Evolutionary conservation across 2,329 filamentous ascomycete species (phyloP).

Genomic region (Epichloe sibirici): DNA sequence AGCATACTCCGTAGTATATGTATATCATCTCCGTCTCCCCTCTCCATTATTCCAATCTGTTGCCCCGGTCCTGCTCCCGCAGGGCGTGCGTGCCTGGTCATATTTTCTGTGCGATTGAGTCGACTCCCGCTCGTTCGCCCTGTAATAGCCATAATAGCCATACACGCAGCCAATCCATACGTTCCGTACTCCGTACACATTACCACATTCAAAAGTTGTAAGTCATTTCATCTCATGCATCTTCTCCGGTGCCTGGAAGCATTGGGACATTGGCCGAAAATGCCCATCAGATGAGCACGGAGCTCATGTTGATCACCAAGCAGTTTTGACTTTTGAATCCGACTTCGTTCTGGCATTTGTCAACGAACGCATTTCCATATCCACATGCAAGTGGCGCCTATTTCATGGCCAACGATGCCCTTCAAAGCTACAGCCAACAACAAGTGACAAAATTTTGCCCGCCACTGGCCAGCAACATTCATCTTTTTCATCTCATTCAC

Average conservation of each 20-base stretch:
- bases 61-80: conserved; percentile 1
- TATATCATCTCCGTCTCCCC: conserved; percentile 7
- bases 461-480: neutral
- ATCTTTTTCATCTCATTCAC: neutral
- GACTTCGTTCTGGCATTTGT: too few relatives aligned
- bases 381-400: neutral
- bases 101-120: neutral
- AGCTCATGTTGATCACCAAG: too few relatives aligned
- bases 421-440: neutral
- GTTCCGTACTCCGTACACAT: too few relatives aligned
- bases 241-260: too few relatives aligned
- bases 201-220: too few relatives aligned
- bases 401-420: neutral
- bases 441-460: neutral
- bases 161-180: too few relatives aligned
- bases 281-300: too few relatives aligned
- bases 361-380: neutral
- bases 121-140: too few relatives aligned
- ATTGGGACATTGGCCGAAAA: too few relatives aligned
- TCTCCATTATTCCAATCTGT: neutral
- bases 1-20: neutral
- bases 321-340: too few relatives aligned
- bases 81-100: conserved; percentile 6
- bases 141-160: too few relatives aligned
- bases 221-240: too few relatives aligned